These are phyloP conservation scores for Saccharomycopsis hybrid DNA, from an alignment of 1,139 yeast species.

Conservation along the genomic window DNA sequence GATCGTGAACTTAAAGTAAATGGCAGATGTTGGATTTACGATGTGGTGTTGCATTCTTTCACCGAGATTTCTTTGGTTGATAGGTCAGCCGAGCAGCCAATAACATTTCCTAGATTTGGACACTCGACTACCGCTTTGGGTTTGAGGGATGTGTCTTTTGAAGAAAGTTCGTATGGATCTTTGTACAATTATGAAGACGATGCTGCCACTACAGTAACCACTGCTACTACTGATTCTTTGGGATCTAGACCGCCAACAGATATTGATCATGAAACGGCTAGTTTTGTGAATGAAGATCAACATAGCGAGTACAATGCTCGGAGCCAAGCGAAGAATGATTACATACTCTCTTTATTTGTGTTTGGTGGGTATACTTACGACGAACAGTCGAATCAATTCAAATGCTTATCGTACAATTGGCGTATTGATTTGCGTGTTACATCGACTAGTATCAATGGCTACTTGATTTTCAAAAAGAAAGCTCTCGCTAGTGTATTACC, in stretches of 20 bases:
- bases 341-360: slow-evolving; percentile 5
- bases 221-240: background rate
- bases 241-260: too few species aligned
- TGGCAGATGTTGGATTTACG: slow-evolving; percentile 38
- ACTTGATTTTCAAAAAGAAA: background rate
- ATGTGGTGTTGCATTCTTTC: slow-evolving; percentile 25
- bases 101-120: slow-evolving; percentile 1
- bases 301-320: background rate
- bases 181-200: too few species aligned
- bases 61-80: background rate
- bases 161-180: too few species aligned
- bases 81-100: background rate
- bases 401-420: slow-evolving; percentile 3
- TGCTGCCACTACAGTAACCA: too few species aligned
- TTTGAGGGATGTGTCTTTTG: slow-evolving; percentile 1
- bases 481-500: slow-evolving; percentile 9
- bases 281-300: too few species aligned
- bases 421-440: slow-evolving; percentile 1
- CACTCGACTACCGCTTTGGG: slow-evolving; percentile 8
- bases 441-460: background rate
- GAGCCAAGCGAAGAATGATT: background rate
- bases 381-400: background rate
- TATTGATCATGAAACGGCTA: background rate
- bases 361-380: slow-evolving; percentile 16
- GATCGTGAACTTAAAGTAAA: slow-evolving; percentile 32